Evolutionary conservation across 1,284 basidiomycete genomes (phyloP).

Genomic region (Retiboletus flavoniger): DNA sequence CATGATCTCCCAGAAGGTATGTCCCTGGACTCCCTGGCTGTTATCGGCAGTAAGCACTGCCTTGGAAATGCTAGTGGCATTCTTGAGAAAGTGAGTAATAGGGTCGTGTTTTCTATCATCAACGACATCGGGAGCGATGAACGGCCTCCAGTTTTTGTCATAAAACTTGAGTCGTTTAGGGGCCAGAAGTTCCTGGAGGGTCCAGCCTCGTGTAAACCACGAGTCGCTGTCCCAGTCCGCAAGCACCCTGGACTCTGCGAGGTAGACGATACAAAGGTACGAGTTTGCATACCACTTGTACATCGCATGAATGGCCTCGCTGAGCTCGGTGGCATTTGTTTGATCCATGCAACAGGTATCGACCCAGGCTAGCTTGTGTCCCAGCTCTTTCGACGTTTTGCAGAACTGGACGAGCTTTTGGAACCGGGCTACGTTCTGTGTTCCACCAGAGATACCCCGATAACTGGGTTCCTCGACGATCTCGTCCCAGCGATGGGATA

Average conservation of each 20-base stretch:
- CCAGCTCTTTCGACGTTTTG: slow-evolving; percentile 4
- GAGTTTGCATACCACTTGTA: slow-evolving; percentile 18
- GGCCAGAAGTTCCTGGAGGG: slow-evolving; percentile 16
- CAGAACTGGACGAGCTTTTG: slow-evolving; percentile 17
- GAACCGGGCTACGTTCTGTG: background rate
- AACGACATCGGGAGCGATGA: background rate
- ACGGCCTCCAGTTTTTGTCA: slow-evolving; percentile 9
- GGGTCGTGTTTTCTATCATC: background rate
- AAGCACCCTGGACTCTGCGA: slow-evolving; percentile 2
- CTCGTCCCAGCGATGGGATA: slow-evolving; percentile 16
- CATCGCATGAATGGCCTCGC: slow-evolving; percentile 20
- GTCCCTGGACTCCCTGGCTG: slow-evolving; percentile 7
- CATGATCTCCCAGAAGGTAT: slow-evolving; percentile 17
- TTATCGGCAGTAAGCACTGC: slow-evolving; percentile 6
- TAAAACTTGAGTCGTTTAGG: slow-evolving; percentile 17
- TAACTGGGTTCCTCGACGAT: slow-evolving; percentile 5
- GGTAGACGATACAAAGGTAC: slow-evolving; percentile 16
- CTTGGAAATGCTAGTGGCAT: background rate
- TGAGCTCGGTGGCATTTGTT: slow-evolving; percentile 10
- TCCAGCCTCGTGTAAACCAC: slow-evolving; percentile 19
- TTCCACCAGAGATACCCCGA: slow-evolving; percentile 2
- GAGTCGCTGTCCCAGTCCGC: slow-evolving; percentile 4
- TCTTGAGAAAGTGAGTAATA: background rate
- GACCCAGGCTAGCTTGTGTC: slow-evolving; percentile 17
- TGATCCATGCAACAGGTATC: slow-evolving; percentile 22